Percentiles rank a stretch among this genome's conserved stretches.
phyloP scores from a whole-genome alignment of 495 filamentous ascomycete genomes.

The Penicillium paxilli region DNA sequence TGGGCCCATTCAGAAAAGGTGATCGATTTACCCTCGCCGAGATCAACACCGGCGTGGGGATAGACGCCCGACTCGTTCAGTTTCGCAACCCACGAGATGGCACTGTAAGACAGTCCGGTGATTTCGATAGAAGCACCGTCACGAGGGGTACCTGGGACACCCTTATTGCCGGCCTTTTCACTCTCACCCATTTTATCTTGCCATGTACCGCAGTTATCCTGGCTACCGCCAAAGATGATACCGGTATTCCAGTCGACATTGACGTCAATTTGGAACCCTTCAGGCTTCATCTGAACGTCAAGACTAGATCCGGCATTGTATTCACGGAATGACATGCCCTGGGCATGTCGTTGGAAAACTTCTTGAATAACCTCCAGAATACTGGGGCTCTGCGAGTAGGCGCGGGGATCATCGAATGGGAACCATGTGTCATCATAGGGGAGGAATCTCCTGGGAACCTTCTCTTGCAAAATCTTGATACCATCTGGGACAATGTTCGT shows the following conservation, averaged over 20 bases:
- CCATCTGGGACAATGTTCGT: constrained; percentile 80
- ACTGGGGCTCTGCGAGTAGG: constrained; percentile 79
- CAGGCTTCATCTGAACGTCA: constrained; percentile 90
- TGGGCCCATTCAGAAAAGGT: constrained; percentile 79
- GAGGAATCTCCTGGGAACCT: constrained; percentile 82
- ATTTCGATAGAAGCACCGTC: constrained; percentile 97
- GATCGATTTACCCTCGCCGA: constrained; percentile 56
- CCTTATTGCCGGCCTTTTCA: constrained; percentile 84
- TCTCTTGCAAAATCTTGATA: constrained; percentile 68
- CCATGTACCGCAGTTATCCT: constrained; percentile 97
- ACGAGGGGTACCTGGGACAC: constrained; percentile 91
- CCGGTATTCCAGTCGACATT: constrained; percentile 91
- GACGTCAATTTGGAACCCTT: constrained; percentile 89
- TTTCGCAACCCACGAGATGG: constrained; percentile 72
- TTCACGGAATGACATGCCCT: constrained; percentile 86
- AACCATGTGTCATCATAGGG: constrained; percentile 97
- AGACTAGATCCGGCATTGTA: constrained; percentile 87
- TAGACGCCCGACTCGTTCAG: constrained; percentile 68
- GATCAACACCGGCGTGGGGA: constrained; percentile 67
- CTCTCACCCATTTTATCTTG: constrained; percentile 99
- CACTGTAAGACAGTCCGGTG: constrained; percentile 87
- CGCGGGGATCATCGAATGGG: constrained; percentile 70
- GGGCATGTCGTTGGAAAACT: constrained; percentile 85
- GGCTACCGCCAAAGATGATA: constrained; percentile 90
- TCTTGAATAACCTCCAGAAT: constrained; percentile 91